phyloP scores from a whole-genome alignment of 2,329 filamentous ascomycete genomes.

The Nemania serpens region DNA sequence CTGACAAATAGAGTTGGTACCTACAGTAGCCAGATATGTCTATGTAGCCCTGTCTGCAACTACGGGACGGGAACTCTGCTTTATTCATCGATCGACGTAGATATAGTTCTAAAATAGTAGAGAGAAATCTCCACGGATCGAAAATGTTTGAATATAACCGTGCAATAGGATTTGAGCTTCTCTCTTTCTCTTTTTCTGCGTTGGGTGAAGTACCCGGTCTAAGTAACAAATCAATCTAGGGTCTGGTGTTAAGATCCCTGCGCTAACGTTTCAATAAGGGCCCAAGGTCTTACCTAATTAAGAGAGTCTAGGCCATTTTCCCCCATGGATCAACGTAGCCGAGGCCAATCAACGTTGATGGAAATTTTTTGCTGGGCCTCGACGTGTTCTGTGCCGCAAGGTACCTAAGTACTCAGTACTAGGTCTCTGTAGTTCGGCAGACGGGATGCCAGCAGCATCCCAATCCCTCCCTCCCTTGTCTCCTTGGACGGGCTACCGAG shows the following conservation, averaged over 20 bases:
- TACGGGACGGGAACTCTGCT: not conserved
- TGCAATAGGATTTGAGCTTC: too few species aligned
- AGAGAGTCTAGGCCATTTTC: constrained; percentile 10
- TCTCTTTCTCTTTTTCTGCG: too few species aligned
- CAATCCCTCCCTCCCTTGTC: constrained; percentile 17
- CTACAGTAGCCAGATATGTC: not conserved
- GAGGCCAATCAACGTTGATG: constrained; percentile 17
- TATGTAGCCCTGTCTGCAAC: too few species aligned
- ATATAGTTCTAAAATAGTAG: too few species aligned
- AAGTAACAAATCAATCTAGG: too few species aligned
- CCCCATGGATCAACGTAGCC: not conserved
- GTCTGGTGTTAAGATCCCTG: not conserved
- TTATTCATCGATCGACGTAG: too few species aligned
- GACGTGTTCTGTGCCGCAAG: not conserved
- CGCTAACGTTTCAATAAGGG: constrained; percentile 16
- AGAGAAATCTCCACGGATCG: too few species aligned
- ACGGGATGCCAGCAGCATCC: constrained; percentile 2
- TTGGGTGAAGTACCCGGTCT: too few species aligned
- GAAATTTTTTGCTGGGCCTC: constrained; percentile 14
- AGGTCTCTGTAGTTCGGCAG: not conserved
- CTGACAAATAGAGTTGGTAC: not conserved
- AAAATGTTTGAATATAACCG: too few species aligned
- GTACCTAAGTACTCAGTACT: not conserved
- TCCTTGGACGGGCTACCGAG: not conserved
- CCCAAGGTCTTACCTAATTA: constrained; percentile 11